Evolutionary conservation across 129 eudicot species (phyloP).

Genomic region (Flaveria sonorensis): DNA sequence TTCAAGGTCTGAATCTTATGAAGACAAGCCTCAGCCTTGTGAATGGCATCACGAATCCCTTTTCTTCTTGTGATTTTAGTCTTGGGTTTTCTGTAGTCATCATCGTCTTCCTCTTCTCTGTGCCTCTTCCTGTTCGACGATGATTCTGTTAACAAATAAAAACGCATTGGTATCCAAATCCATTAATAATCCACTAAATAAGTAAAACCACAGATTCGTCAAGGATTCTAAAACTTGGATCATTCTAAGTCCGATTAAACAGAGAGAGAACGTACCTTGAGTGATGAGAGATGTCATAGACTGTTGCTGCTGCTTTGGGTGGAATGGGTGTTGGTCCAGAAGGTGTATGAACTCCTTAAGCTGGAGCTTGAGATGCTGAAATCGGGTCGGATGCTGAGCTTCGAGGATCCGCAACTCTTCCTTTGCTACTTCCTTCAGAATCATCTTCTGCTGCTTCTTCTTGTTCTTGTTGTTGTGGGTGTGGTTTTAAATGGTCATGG

Average conservation of each 20-base stretch:
- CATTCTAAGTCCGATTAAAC: too few species aligned
- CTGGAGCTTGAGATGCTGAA: conserved; percentile 46
- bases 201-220: too few species aligned
- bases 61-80: conserved; percentile 24
- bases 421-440: conserved; percentile 51
- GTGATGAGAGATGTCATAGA: neutral
- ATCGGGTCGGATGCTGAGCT: conserved; percentile 54
- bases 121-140: conserved; percentile 46
- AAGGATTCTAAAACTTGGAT: too few species aligned
- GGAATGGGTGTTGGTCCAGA: conserved; percentile 21
- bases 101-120: conserved; percentile 29
- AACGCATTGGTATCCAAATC: too few species aligned
- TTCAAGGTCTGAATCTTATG: conserved; percentile 46
- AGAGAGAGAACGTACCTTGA: conserved; percentile 3
- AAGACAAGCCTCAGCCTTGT: conserved; percentile 65
- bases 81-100: neutral
- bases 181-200: too few species aligned
- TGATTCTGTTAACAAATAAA: conserved; percentile 34
- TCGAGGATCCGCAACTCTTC: conserved; percentile 62
- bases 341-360: conserved; percentile 62
- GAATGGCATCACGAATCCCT: conserved; percentile 47
- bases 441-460: too few species aligned
- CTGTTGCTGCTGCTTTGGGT: neutral
- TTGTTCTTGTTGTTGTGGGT: neutral
- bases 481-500: conserved; percentile 13